Conservation (phyloP, 192 early-diverging fungal genomes). For the Gamsiella multidivaricata region DNA sequence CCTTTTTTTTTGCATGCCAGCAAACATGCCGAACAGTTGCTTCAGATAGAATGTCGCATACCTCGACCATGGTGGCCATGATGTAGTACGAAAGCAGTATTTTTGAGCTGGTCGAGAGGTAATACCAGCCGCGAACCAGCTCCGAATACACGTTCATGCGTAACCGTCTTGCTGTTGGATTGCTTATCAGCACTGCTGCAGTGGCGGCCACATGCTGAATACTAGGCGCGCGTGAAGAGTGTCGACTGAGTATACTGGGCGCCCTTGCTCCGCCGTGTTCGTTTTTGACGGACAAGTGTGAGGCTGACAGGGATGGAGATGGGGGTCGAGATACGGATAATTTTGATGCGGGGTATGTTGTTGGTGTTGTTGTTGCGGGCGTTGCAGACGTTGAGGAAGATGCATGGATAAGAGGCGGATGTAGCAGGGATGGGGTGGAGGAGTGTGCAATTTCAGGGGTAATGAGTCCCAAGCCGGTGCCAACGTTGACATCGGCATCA, state of each 20-base stretch:
- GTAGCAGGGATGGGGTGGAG: background rate
- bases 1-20: background rate
- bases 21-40: too few relatives aligned
- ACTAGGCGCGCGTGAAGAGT: slow-evolving; percentile 21
- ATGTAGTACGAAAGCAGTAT: slow-evolving; percentile 30
- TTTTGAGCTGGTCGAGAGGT: slow-evolving; percentile 42
- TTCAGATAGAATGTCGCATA: background rate
- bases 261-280: background rate
- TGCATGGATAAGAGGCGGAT: background rate
- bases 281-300: slow-evolving; percentile 17
- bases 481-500: background rate
- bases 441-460: too few relatives aligned
- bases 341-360: background rate
- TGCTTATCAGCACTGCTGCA: slow-evolving; percentile 20
- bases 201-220: slow-evolving; percentile 21
- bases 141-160: slow-evolving; percentile 25
- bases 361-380: background rate
- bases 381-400: background rate
- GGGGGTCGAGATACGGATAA: slow-evolving; percentile 1
- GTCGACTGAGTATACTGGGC: slow-evolving; percentile 22
- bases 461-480: too few relatives aligned
- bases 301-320: slow-evolving; percentile 9
- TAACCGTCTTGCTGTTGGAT: slow-evolving; percentile 19
- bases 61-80: slow-evolving; percentile 26
- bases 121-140: slow-evolving; percentile 27